phyloP scores from a whole-genome alignment of 1,284 basidiomycete species.

The Irpex sp. region DNA sequence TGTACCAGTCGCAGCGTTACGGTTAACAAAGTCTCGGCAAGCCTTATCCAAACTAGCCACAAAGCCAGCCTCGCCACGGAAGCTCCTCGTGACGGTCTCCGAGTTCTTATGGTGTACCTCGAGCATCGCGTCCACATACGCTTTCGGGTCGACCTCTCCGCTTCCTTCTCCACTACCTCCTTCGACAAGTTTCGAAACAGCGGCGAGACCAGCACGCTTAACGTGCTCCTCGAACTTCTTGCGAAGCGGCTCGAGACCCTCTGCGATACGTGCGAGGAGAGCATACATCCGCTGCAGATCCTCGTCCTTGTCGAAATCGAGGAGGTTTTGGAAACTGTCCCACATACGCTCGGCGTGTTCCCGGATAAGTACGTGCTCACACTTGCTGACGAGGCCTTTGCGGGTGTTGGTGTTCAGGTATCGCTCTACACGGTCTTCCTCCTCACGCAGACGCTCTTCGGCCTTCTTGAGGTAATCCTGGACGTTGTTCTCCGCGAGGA shows the following conservation, averaged over 20 bases:
- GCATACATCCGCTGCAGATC: slow-evolving; percentile 96
- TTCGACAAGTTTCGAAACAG: slow-evolving; percentile 81
- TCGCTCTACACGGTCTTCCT: slow-evolving; percentile 93
- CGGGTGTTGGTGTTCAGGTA: slow-evolving; percentile 90
- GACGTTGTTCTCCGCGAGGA: slow-evolving; percentile 87
- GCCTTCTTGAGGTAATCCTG: slow-evolving; percentile 98
- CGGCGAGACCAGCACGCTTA: slow-evolving; percentile 83
- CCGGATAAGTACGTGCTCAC: slow-evolving; percentile 91
- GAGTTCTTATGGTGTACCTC: slow-evolving; percentile 92
- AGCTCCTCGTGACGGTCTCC: slow-evolving; percentile 87
- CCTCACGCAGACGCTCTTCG: slow-evolving; percentile 89
- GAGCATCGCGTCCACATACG: slow-evolving; percentile 91
- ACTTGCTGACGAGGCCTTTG: slow-evolving; percentile 84
- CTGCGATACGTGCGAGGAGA: slow-evolving; percentile 84
- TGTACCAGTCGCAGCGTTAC: slow-evolving; percentile 84
- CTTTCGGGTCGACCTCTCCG: slow-evolving; percentile 78
- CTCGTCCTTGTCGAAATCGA: slow-evolving; percentile 92
- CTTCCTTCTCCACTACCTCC: slow-evolving; percentile 44
- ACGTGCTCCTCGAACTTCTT: slow-evolving; percentile 95
- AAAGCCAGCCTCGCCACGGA: slow-evolving; percentile 94
- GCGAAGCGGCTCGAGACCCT: slow-evolving; percentile 89
- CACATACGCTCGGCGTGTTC: slow-evolving; percentile 88
- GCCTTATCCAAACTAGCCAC: slow-evolving; percentile 95
- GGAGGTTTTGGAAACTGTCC: slow-evolving; percentile 91
- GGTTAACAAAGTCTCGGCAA: slow-evolving; percentile 95